Conservation (phyloP, 768 basidiomycete species). For the Hericium rajendrae region DNA sequence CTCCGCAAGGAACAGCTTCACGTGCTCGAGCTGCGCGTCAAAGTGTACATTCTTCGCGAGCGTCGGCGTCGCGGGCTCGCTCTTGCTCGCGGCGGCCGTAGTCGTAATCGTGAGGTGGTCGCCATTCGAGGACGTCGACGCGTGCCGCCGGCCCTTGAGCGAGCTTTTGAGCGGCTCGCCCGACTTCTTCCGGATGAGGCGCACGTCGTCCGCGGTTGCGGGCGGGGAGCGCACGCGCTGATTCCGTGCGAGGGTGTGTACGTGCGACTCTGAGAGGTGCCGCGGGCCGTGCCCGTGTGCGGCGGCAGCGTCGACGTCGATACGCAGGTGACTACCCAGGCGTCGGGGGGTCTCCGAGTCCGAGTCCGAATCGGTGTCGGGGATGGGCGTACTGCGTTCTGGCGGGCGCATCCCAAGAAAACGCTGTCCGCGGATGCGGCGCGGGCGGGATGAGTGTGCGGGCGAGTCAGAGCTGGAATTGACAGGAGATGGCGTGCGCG, state of each 20-base stretch:
- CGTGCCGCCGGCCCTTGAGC: constrained; percentile 58
- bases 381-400: constrained; percentile 35
- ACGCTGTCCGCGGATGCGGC: constrained; percentile 20
- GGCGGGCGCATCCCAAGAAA: constrained; percentile 22
- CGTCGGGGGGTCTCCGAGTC: constrained; percentile 9
- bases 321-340: not conserved
- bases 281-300: not conserved
- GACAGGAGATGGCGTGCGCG: constrained; percentile 11
- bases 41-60: constrained; percentile 85
- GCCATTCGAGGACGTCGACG: too few relatives aligned
- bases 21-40: constrained; percentile 82
- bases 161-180: constrained; percentile 91
- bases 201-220: constrained; percentile 23
- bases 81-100: constrained; percentile 37
- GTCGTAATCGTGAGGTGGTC: constrained; percentile 46
- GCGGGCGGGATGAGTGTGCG: constrained; percentile 18
- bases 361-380: constrained; percentile 19
- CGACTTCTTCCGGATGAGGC: constrained; percentile 80
- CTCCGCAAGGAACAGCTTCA: constrained; percentile 89
- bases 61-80: constrained; percentile 76
- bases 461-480: constrained; percentile 16
- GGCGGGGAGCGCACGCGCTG: constrained; percentile 2
- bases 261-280: constrained; percentile 13
- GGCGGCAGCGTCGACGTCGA: not conserved
- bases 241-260: not conserved